Evolutionary conservation across 768 basidiomycete genomes (phyloP), one percentile per base, ranked within the genome.

Genomic region (Polyporus arcularius): DNA sequence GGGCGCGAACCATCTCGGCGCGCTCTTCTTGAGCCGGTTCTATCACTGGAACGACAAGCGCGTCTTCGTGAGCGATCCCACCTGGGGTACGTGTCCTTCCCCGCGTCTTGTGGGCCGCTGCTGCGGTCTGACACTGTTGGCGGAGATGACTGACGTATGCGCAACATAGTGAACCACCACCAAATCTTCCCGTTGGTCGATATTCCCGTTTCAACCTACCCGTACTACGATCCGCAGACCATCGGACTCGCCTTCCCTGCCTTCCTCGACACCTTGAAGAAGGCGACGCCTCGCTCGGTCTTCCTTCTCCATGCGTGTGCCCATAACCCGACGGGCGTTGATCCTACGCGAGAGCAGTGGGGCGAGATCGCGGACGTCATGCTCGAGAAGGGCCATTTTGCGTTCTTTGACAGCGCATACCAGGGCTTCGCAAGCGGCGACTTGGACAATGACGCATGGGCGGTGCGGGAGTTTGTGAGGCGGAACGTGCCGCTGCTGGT

Each of bases 351-450:
- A 48, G 93, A 90, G 66, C 90, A 98, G 73, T 98, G 96, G 96
- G 77, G 82, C 62, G 73, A 78, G 58, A 83, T 98, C 67, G 90
- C 90, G 41, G 81, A 88, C 40, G 75, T 87, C 55, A 84, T 97
- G 72, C 71, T 89, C 32, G 75, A 78, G 49, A 89, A 87, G 75
- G 80, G 83, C 14, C 95, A 96, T 73, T 96, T 86, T 70, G 88
- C 89, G 35, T 96, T 96, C 77, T 94, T 98, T 72, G 96, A 98
- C 77, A 90, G 89, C 72, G 96, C 96, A 3, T 98, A 98, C 77
- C 96, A 97, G 76, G 96, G 96, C 16, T 98, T 98, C 73, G 96
- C 95, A 16, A 94, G 91, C 67, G 96, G 96, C 1, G 87, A 94
- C 72, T 79, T 97, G 69, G 89, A 96, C 72, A 84, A 85, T 67